Conservation (phyloP, 495 filamentous ascomycete species). For the Bacidia rubella region DNA sequence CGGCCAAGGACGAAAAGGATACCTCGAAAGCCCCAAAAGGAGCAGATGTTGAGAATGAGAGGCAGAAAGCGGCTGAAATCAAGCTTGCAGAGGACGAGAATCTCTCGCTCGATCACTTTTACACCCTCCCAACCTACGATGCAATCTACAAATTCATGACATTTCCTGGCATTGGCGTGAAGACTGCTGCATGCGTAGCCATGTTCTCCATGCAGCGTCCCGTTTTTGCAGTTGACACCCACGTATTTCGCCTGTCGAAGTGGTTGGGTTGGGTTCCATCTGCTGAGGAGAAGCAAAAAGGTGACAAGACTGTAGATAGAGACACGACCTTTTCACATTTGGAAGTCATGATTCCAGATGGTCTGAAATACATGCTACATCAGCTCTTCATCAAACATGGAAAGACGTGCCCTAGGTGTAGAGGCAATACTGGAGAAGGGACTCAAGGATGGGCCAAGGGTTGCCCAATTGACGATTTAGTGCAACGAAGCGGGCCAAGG, state of each 20-base stretch:
- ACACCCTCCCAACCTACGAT: conserved; percentile 48
- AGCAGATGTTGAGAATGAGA: conserved; percentile 24
- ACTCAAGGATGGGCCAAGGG: conserved; percentile 34
- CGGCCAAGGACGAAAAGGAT: conserved; percentile 11
- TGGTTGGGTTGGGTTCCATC: conserved; percentile 80
- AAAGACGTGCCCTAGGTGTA: conserved; percentile 63
- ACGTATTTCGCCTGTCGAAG: conserved; percentile 65
- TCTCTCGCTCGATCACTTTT: conserved; percentile 67
- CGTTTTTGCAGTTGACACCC: conserved; percentile 76
- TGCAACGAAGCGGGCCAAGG: conserved; percentile 31
- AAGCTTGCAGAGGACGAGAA: conserved; percentile 40
- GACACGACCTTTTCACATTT: conserved; percentile 67
- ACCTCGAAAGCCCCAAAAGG: conserved; percentile 18
- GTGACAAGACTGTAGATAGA: conserved; percentile 38
- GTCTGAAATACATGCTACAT: conserved; percentile 82
- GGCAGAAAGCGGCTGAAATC: conserved; percentile 37
- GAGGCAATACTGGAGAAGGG: conserved; percentile 37
- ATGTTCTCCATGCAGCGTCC: conserved; percentile 68
- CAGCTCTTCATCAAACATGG: conserved; percentile 81
- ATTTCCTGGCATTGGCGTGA: conserved; percentile 78
- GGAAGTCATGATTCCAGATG: conserved; percentile 68
- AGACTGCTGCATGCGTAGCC: conserved; percentile 78
- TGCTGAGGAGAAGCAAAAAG: conserved; percentile 5
- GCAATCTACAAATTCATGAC: conserved; percentile 60
- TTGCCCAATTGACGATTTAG: conserved; percentile 39